Evolutionary conservation across 2,329 filamentous ascomycete species (phyloP).

Genomic region (Apiospora koreana): DNA sequence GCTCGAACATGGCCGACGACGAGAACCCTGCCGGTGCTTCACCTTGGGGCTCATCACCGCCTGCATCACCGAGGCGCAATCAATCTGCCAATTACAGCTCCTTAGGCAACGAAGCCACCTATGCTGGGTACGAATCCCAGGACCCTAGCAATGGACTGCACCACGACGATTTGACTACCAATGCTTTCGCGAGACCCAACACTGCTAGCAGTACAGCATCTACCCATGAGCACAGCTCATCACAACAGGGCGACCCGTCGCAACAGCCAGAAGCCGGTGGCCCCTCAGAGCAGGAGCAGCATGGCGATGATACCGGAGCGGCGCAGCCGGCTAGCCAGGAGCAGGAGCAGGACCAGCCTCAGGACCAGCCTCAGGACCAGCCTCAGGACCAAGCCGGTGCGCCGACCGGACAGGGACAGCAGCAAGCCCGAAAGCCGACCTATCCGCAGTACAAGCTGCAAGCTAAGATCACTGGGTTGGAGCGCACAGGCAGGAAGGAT

Average conservation of each 20-base stretch:
- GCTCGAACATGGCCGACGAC: constrained; percentile 54
- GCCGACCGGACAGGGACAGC: constrained; percentile 24
- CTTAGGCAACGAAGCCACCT: constrained; percentile 39
- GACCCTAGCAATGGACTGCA: constrained; percentile 45
- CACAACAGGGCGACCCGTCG: constrained; percentile 30
- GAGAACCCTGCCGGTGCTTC: constrained; percentile 55
- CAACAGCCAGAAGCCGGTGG: constrained; percentile 29
- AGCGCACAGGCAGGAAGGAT: constrained; percentile 93
- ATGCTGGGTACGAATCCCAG: constrained; percentile 45
- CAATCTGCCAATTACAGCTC: constrained; percentile 42
- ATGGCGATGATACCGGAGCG: background rate
- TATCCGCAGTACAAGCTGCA: constrained; percentile 82
- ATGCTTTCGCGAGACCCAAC: constrained; percentile 45
- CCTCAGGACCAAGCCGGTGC: constrained; percentile 24
- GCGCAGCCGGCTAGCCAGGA: constrained; percentile 21
- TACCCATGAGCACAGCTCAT: constrained; percentile 40
- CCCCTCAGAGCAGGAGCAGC: constrained; percentile 17
- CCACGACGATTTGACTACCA: constrained; percentile 36
- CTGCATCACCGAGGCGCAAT: constrained; percentile 50
- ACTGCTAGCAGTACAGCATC: constrained; percentile 48
- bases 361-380: constrained; percentile 27
- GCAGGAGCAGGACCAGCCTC: constrained; percentile 27
- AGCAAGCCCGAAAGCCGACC: constrained; percentile 56
- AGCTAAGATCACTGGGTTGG: constrained; percentile 90
- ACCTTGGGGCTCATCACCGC: constrained; percentile 58